Evolutionary conservation across 805 yeast species (phyloP).

Genomic region (Teunomyces barrocoloradensis): DNA sequence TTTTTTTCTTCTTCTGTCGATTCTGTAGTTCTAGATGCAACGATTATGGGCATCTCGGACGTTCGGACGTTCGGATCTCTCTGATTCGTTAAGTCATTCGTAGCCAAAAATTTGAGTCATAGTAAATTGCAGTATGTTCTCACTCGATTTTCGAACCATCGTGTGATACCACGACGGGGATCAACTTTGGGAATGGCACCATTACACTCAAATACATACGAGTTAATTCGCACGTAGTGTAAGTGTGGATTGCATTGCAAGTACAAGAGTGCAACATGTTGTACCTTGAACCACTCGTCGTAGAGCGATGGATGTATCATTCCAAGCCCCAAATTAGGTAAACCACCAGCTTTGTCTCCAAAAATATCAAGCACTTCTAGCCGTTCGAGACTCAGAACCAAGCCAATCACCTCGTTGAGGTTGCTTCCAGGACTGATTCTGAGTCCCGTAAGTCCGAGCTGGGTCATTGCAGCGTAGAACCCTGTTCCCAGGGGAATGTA

Average conservation of each 20-base stretch:
- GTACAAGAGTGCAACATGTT: constrained; percentile 48
- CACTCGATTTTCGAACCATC: constrained; percentile 40
- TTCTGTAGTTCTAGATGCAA: background rate
- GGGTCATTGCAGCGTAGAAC: constrained; percentile 6
- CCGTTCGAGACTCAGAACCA: constrained; percentile 22
- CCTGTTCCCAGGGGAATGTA: constrained; percentile 6
- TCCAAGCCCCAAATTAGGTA: constrained; percentile 54
- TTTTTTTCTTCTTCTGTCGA: background rate
- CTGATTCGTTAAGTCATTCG: background rate
- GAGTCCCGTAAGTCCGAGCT: constrained; percentile 8
- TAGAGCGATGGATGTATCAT: constrained; percentile 51
- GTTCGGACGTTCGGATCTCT: background rate
- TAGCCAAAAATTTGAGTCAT: background rate
- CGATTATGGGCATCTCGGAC: background rate
- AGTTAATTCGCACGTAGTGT: constrained; percentile 47
- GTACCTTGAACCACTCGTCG: constrained; percentile 58
- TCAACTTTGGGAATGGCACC: constrained; percentile 15
- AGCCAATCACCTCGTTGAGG: constrained; percentile 15
- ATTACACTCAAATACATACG: constrained; percentile 45
- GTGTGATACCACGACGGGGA: constrained; percentile 47
- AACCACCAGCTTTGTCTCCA: constrained; percentile 51
- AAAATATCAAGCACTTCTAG: constrained; percentile 42
- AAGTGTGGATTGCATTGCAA: constrained; percentile 25
- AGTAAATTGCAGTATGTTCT: background rate
- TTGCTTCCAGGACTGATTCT: constrained; percentile 40